Evolutionary conservation across 2,329 filamentous ascomycete genomes (phyloP), one percentile per base, ranked within the genome.

Genomic region (Byssoonygena ceratinophila): DNA sequence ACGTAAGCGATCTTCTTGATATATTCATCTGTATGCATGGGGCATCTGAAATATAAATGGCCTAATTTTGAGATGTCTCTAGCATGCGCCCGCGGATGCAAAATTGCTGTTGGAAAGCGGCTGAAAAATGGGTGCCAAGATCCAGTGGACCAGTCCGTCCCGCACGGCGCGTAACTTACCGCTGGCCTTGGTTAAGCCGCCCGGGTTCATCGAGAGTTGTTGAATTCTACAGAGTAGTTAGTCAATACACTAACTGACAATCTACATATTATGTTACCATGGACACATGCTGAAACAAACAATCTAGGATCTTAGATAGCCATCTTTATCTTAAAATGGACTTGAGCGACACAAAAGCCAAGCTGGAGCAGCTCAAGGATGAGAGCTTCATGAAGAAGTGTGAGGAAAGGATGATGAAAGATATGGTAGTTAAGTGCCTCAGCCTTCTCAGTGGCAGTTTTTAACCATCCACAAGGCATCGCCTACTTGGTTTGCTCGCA

Each of bases 371-470:
- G 46, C 32, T 50, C 34, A 50, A 41, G 36, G 46, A 50, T 41
- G 46, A 50, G 46, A 41, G 18, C 23, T 50, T n/a, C 34, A 29
- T 27, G 36, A 50, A 41, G 20, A 41, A 40, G 18, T 39, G 32
- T 41, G 27, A 18, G 34, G 36, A 50, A 41, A 50, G 46, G 46
- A 18, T 27, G 23, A 23, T 50, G 46, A 50, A 50, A 41, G 46
- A 50, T 41, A 50, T 41, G 36, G 46, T n/a, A n/a, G n/a, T n/a
- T 50, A 50, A 50, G 34, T 50, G 34, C 2, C 46, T 37, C 34
- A 34, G 29, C 29, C 27, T 48, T 39, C 34, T 34, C 32, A 39
- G 46, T 16, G 27, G 20, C 11, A 50, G 25, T 14, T 50, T 34
- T 27, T 47, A 41, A 50, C 46, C 22, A 20, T 29, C 46, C 27